Conservation (phyloP, 495 filamentous ascomycete genomes). For the Glutinoglossum americanum region DNA sequence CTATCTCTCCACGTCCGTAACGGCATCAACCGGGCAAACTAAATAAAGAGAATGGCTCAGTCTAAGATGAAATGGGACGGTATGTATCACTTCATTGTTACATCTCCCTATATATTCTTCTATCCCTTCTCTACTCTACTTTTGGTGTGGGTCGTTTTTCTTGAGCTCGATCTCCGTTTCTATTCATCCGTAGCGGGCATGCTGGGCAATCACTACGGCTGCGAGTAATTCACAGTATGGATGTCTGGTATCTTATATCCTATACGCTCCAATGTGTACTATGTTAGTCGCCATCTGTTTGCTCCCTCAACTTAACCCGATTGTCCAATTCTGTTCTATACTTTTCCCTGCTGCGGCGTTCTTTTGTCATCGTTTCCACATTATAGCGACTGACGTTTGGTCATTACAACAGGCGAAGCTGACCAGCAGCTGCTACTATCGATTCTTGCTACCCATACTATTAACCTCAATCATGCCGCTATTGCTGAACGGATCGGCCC, state of each 20-base stretch:
- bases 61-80: slow-evolving; percentile 1
- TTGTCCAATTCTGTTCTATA: neutral
- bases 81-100: neutral
- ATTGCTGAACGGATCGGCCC: slow-evolving; percentile 13
- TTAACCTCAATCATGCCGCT: slow-evolving; percentile 10
- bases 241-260: too few species aligned
- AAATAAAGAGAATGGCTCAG: neutral
- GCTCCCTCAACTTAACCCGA: neutral
- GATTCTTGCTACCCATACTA: slow-evolving; percentile 12
- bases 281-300: too few species aligned
- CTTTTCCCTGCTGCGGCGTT: neutral
- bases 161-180: too few species aligned
- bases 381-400: neutral
- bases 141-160: neutral
- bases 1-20: neutral
- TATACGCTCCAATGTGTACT: too few species aligned
- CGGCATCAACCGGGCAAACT: neutral
- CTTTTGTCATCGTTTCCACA: neutral
- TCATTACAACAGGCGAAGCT: slow-evolving; percentile 5
- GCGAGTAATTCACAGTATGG: too few species aligned
- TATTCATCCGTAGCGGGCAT: too few species aligned
- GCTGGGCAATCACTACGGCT: too few species aligned
- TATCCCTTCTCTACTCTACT: neutral
- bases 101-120: neutral
- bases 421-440: slow-evolving; percentile 15